phyloP scores from a whole-genome alignment of 352 stramenopile genomes.

The Blastocystis sp. region DNA sequence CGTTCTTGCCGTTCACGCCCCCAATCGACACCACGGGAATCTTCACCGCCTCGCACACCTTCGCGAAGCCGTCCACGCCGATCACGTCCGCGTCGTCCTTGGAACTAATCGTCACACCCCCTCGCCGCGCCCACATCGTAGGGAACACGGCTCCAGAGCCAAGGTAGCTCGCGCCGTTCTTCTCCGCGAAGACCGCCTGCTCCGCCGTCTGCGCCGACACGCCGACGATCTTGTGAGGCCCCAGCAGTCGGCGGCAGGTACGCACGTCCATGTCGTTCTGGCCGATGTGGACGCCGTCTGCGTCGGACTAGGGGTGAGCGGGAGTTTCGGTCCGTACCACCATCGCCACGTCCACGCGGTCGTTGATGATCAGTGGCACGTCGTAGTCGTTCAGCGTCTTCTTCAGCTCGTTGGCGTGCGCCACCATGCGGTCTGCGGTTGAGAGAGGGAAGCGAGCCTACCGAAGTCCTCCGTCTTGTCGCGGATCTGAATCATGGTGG shows the following conservation, averaged over 20 bases:
- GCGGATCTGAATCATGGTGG: conserved; percentile 70
- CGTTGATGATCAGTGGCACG: conserved; percentile 73
- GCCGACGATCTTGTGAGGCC: conserved; percentile 56
- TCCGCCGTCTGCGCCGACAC: conserved; percentile 68
- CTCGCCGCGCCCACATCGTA: conserved; percentile 9
- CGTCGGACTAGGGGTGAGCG: conserved; percentile 26
- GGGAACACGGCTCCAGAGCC: conserved; percentile 65
- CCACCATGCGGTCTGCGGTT: conserved; percentile 57
- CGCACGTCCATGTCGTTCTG: conserved; percentile 50
- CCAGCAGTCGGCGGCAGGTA: conserved; percentile 19
- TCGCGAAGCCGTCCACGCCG: conserved; percentile 43
- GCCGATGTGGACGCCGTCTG: conserved; percentile 69
- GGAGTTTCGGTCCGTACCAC: neutral
- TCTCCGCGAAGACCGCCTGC: conserved; percentile 46
- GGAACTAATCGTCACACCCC: conserved; percentile 15
- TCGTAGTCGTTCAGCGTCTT: neutral
- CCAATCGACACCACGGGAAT: conserved; percentile 73
- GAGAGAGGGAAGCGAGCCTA: neutral
- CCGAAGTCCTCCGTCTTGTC: conserved; percentile 73
- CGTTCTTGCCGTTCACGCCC: conserved; percentile 54
- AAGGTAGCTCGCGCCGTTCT: conserved; percentile 52
- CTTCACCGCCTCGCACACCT: conserved; percentile 34
- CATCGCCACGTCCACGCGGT: conserved; percentile 73
- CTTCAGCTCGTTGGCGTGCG: conserved; percentile 53
- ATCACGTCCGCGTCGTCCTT: conserved; percentile 66